phyloP scores from a whole-genome alignment of 2,329 filamentous ascomycete species.

The Lasiodiplodia sp. region DNA sequence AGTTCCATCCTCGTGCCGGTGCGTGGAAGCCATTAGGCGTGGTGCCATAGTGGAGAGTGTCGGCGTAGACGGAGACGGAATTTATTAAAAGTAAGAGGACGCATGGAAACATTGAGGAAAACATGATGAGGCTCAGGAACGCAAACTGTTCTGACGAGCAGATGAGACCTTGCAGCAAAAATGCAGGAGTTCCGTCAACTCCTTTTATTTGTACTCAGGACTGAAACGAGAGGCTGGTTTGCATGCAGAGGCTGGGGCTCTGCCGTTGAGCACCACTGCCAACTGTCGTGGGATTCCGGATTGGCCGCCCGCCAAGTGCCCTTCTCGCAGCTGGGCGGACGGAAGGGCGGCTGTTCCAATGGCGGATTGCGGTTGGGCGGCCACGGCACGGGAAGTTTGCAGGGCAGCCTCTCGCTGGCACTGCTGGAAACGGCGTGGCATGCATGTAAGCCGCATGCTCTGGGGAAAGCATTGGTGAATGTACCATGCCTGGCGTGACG shows the following conservation, averaged over 20 bases:
- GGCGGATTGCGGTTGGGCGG: neutral
- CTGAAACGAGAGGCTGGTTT: conserved; percentile 6
- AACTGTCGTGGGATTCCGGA: conserved; percentile 9
- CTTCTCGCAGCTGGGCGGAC: neutral
- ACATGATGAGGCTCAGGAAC: neutral
- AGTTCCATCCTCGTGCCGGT: conserved; percentile 38
- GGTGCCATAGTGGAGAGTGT: conserved; percentile 8
- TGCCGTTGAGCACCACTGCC: neutral
- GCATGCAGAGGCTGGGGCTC: neutral
- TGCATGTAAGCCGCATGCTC: conserved; percentile 12
- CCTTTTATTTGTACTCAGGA: neutral
- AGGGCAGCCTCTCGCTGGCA: neutral
- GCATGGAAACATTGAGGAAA: neutral
- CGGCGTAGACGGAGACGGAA: neutral
- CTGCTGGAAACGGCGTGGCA: neutral
- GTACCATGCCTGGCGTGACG: neutral
- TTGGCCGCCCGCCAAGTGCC: conserved; percentile 1
- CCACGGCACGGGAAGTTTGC: neutral
- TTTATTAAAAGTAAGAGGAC: neutral
- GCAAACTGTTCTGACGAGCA: neutral
- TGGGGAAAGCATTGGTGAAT: neutral
- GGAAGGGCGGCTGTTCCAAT: neutral
- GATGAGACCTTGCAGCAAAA: neutral
- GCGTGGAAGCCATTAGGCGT: conserved; percentile 36
- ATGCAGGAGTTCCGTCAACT: neutral